A percentile compares a stretch with the other conserved stretches of the same genome.
phyloP scores from a whole-genome alignment of 2,329 filamentous ascomycete species.

The Colletotrichum godetiae region DNA sequence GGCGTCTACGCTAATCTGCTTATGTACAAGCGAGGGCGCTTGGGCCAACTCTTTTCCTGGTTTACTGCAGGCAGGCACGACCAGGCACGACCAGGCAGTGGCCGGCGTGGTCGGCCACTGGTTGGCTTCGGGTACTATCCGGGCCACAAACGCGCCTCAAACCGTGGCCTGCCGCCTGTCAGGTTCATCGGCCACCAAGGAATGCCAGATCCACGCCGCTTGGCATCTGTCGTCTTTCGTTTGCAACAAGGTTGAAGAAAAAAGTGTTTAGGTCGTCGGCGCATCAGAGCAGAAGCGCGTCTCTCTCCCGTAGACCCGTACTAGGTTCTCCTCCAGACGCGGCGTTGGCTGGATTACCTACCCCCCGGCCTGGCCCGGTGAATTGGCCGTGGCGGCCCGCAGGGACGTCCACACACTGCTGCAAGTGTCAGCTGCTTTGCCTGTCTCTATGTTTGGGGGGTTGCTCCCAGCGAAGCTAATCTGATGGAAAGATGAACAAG shows the following conservation, averaged over 20 bases:
- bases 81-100: conserved; percentile 4
- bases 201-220: conserved; percentile 31
- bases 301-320: not conserved
- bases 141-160: conserved; percentile 7
- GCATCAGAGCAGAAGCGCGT: conserved; percentile 7
- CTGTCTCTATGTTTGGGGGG: conserved; percentile 13
- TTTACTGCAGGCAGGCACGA: conserved; percentile 16
- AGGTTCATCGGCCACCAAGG: conserved; percentile 14
- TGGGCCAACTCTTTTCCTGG: conserved; percentile 20
- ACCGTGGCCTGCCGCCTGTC: not conserved
- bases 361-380: conserved; percentile 21
- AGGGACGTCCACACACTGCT: conserved; percentile 20
- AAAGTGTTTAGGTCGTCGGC: not conserved
- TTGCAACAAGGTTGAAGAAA: not conserved
- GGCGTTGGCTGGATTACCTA: conserved; percentile 9
- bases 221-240: conserved; percentile 15
- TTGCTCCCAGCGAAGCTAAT: conserved; percentile 30
- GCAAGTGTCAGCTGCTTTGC: conserved; percentile 26
- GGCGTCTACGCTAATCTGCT: conserved; percentile 31
- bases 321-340: not conserved
- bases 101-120: not conserved
- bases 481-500: conserved; percentile 20
- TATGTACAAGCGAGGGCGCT: conserved; percentile 32
- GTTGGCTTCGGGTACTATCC: conserved; percentile 25
- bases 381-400: conserved; percentile 18